Evolutionary conservation across 2,329 filamentous ascomycete species (phyloP), one percentile per base, ranked within the genome.

Genomic region (Xylaria hypoxylon): DNA sequence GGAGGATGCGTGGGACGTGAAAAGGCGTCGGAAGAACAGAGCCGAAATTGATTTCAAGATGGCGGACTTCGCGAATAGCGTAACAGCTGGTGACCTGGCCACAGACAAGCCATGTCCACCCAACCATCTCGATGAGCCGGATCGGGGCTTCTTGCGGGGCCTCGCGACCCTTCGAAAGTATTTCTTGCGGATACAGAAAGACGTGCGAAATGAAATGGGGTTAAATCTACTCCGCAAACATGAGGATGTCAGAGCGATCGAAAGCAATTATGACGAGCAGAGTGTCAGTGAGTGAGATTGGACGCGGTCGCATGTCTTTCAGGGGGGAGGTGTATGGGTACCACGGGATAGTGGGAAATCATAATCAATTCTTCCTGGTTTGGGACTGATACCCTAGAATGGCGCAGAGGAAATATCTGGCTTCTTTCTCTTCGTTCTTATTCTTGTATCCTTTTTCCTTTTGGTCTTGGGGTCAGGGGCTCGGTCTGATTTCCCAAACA

Each of bases 1-100:
- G 1, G 87, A 89, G 72, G 86, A 89, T 59, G 74, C 75, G n/a
- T 74, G 77, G 57, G 76, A 77, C 31, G 64, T 69, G 28, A 76
- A 76, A 44, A 76, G 57, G 77, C 85, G 77, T 72, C 82, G 79
- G 74, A 85, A 77, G 75, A 87, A 83, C 68, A 83, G 82, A 66
- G 82, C 83, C 52, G 86, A 90, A 71, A 94, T 97, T 76, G 92
- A 97, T 78, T 90, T 99, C 81, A 97, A 97, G 80, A 96, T 99
- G 78, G 95, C 97, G 64, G 96, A 99, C 79, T 99, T 99, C 81
- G 96, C 96, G 70, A 99, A 99, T 78, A 97, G 95, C 75, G 90
- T 98, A 40, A 98, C 94, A 1, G 92, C 93, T 3, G 91, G 96
- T 71, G 94, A 97, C 74, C 80, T 89, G 11, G 84, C 88, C 65